Evolutionary conservation across 108 stramenopile species (phyloP).

Genomic region (Nitzschia sp.): DNA sequence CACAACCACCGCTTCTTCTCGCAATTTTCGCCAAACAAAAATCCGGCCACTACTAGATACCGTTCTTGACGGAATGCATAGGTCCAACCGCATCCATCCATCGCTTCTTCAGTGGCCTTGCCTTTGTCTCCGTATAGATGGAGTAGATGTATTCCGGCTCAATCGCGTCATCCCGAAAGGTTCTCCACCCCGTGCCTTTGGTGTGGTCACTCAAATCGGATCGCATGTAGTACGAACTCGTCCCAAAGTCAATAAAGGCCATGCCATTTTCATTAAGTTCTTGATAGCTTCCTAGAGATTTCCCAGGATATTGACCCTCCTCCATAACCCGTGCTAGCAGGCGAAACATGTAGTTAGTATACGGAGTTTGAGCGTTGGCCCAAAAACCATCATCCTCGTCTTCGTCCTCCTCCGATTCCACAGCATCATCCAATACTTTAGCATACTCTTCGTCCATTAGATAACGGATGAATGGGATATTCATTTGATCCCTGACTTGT

Average conservation of each 20-base stretch:
- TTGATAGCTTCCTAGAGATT: constrained; percentile 32
- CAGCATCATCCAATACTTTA: not conserved
- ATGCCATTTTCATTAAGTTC: constrained; percentile 33
- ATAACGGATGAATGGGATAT: constrained; percentile 21
- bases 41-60: no score
- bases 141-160: constrained; percentile 1
- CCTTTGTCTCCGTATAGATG: constrained; percentile 27
- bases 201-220: not conserved
- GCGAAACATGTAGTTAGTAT: not conserved
- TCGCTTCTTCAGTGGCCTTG: constrained; percentile 15
- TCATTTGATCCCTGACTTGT: constrained; percentile 23
- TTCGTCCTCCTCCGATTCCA: not conserved
- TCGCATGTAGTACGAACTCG: not conserved
- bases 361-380: not conserved
- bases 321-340: constrained; percentile 29
- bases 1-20: no score
- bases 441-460: constrained; percentile 29
- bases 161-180: constrained; percentile 14
- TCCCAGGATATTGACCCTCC: constrained; percentile 35
- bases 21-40: no score
- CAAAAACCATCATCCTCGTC: constrained; percentile 7
- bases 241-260: not conserved
- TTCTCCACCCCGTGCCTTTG: not conserved
- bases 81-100: constrained; percentile 26
- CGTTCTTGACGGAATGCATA: not conserved